Conservation (phyloP, 768 basidiomycete genomes). For the Tulasnella sp. region DNA sequence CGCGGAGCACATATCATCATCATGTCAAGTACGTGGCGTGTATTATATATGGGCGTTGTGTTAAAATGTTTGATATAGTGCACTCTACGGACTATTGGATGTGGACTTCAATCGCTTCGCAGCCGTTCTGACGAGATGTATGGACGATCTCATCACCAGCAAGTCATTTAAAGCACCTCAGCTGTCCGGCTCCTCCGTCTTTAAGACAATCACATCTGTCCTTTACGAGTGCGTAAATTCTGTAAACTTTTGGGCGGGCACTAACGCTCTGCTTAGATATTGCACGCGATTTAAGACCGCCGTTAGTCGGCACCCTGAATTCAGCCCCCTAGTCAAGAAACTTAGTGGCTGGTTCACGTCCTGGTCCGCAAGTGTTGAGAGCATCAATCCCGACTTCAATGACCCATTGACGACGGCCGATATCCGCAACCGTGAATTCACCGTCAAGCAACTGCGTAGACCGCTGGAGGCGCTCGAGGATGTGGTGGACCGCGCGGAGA, state of each 20-base stretch:
- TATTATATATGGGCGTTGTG: too few relatives aligned
- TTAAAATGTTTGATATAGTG: background rate
- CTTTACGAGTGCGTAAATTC: background rate
- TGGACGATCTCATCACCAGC: background rate
- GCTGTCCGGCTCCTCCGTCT: background rate
- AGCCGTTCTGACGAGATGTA: background rate
- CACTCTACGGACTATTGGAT: conserved; percentile 9
- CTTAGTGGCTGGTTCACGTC: conserved; percentile 42
- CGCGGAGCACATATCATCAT: background rate
- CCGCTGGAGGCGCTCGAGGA: background rate
- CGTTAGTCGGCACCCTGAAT: conserved; percentile 39
- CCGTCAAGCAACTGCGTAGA: conserved; percentile 31
- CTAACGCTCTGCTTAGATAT: conserved; percentile 33
- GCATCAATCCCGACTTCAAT: conserved; percentile 38
- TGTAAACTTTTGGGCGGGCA: background rate
- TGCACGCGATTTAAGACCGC: conserved; percentile 54
- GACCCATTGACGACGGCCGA: conserved; percentile 32
- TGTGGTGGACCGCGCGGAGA: conserved; percentile 43
- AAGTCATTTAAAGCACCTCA: background rate
- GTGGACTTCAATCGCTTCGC: background rate
- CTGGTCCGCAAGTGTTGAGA: conserved; percentile 41
- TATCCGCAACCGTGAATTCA: conserved; percentile 34
- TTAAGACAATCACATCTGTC: background rate
- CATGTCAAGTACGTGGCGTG: background rate
- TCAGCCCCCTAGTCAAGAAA: conserved; percentile 37